Percentiles rank a stretch among this genome's conserved stretches.
Conservation (phyloP, 352 stramenopile species). For the Phytophthora pinifolia region DNA sequence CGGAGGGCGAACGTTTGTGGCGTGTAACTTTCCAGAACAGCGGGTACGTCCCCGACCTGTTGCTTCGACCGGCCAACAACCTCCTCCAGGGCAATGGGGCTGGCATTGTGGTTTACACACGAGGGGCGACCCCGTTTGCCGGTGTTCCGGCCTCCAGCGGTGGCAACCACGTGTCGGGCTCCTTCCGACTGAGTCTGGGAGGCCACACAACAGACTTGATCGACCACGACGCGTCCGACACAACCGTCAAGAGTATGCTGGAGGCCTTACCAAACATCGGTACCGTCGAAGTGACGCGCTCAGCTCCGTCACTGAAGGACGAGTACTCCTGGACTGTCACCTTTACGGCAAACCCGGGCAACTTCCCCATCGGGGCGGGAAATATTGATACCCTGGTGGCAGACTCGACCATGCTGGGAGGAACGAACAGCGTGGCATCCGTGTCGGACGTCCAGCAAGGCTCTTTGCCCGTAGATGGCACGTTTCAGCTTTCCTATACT, state of each 20-base stretch:
- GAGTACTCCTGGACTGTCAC: constrained; percentile 95
- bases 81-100: constrained; percentile 88
- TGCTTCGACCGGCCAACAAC: constrained; percentile 74
- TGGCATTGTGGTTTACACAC: constrained; percentile 76
- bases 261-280: constrained; percentile 94
- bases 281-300: constrained; percentile 84
- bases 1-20: constrained; percentile 74
- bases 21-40: constrained; percentile 90
- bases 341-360: constrained; percentile 92
- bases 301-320: constrained; percentile 80
- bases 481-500: constrained; percentile 55
- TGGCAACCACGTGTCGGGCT: constrained; percentile 89
- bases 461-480: constrained; percentile 60
- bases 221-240: constrained; percentile 91
- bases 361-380: constrained; percentile 85
- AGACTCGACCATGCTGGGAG: constrained; percentile 46
- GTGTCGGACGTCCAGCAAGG: constrained; percentile 43
- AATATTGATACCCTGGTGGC: constrained; percentile 51
- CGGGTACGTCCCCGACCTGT: constrained; percentile 89
- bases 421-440: constrained; percentile 40
- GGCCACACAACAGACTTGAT: constrained; percentile 90
- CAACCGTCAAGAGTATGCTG: constrained; percentile 88
- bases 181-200: constrained; percentile 88
- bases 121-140: constrained; percentile 39
- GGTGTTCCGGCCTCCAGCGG: constrained; percentile 48